Evolutionary conservation across 164 flowering plant species (phyloP).

Genomic region (Vitis riparia): DNA sequence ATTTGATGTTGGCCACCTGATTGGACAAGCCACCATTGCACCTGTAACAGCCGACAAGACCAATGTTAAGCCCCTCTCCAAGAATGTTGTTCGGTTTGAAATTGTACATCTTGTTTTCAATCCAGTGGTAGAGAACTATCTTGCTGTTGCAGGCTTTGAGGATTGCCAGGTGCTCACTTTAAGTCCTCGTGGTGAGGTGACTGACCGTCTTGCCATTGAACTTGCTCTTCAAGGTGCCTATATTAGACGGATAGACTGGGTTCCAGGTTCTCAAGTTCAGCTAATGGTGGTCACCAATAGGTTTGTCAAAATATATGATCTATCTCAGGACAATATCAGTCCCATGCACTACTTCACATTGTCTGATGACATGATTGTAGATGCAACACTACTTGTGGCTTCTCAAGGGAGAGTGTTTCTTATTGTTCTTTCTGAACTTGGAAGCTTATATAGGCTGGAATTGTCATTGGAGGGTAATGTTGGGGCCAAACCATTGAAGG

Average conservation of each 20-base stretch:
- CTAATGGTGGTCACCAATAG: slow-evolving; percentile 89
- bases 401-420: slow-evolving; percentile 72
- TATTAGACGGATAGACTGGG: slow-evolving; percentile 89
- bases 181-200: slow-evolving; percentile 94
- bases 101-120: slow-evolving; percentile 87
- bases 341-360: slow-evolving; percentile 90
- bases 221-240: slow-evolving; percentile 95
- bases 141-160: slow-evolving; percentile 96
- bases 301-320: slow-evolving; percentile 94
- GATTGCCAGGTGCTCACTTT: slow-evolving; percentile 94
- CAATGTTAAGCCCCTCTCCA: slow-evolving; percentile 94
- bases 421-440: slow-evolving; percentile 81
- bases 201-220: slow-evolving; percentile 94
- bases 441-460: slow-evolving; percentile 73
- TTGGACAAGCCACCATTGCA: slow-evolving; percentile 88
- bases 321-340: slow-evolving; percentile 91
- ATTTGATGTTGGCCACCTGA: slow-evolving; percentile 93
- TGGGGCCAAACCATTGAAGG: slow-evolving; percentile 70
- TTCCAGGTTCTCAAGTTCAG: slow-evolving; percentile 97
- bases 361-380: slow-evolving; percentile 80
- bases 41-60: slow-evolving; percentile 96
- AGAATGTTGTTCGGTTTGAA: slow-evolving; percentile 95
- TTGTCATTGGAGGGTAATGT: slow-evolving; percentile 66
- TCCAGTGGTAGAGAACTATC: slow-evolving; percentile 82
- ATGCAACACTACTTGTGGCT: slow-evolving; percentile 76